These are phyloP conservation scores for Chloropicon primus DNA, from an alignment of 139 green algal genomes.

Conservation along the genomic window DNA sequence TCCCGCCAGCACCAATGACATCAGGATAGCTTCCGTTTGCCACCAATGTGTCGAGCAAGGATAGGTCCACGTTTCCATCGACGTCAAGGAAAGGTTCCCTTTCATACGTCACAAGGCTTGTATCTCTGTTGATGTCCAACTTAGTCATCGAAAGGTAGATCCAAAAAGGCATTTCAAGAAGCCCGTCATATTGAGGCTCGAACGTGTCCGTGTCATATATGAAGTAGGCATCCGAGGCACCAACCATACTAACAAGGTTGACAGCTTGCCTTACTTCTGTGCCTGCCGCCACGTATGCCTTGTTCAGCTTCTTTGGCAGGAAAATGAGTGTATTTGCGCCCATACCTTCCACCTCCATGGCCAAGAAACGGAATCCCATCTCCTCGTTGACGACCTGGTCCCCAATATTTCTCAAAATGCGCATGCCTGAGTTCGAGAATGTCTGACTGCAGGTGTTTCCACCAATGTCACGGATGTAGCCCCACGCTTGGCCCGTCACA, in stretches of 20 bases:
- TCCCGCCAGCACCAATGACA: not conserved
- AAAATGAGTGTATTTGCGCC: not conserved
- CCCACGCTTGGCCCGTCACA: not conserved
- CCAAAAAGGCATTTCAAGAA: not conserved
- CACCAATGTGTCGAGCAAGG: not conserved
- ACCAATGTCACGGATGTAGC: not conserved
- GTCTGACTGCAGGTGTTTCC: not conserved
- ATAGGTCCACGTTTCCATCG: not conserved
- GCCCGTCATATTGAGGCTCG: not conserved
- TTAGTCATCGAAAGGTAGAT: not conserved
- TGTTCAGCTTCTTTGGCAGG: not conserved
- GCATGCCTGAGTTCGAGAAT: not conserved
- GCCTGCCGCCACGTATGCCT: not conserved
- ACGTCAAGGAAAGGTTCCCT: not conserved
- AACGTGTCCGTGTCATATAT: not conserved
- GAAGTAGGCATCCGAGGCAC: not conserved
- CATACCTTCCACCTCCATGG: not conserved
- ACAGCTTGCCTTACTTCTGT: not conserved
- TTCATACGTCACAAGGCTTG: not conserved
- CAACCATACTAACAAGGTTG: not conserved
- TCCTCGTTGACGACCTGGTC: not conserved
- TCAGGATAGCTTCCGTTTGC: not conserved
- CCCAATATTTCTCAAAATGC: not conserved
- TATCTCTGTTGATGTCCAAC: not conserved
- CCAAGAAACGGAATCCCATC: not conserved